Base-by-base conservation (phyloP, 805 yeast genomes). In the Pichia phayaonensis region DNA sequence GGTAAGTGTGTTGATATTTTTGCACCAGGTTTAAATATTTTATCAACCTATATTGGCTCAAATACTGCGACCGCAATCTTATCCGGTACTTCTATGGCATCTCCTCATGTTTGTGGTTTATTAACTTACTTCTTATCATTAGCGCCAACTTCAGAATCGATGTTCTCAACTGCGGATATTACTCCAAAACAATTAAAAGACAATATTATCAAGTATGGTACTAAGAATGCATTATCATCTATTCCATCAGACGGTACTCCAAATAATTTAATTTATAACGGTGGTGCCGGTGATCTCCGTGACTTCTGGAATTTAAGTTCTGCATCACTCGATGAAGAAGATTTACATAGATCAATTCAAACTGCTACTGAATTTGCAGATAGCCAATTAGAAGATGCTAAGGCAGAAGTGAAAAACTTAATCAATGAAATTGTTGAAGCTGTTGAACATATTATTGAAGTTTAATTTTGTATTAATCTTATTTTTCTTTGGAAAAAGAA, bases 81-180 rank as follows among this genome's bases (percentile, higher is more conserved):
- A 66, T 86, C 96, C 39, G 99, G 99, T 71, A 92, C 97, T 12
- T 92, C 98, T 16, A 92, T 92, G 99, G 97, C 98, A 22, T 86
- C 97, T 39, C 98, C 99, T 44, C 97, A 90, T 64, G 90, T 90
- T 59, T 84, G 90, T 53, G 99, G 99, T 60, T 76, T 92, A 67
- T 80, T 90, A 63, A 79, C 96, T 10, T 92, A 92, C 76, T 92
- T 80, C 72, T 73, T 90, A 65, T 84, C 96, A 8, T 78, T 90
- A 68, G 88, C 86, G 71, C 95, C 96, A 58, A 84, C 78, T 43
- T 67, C 81, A 15, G 79, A 75, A 45, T 83, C 90, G 47, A 80
- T 79, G 64, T 86, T 77, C 64, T 74, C 78, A 56, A 74, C 82
- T 23, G 77, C 76, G 44, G 63, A 73, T 40, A 72, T 86, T 46